Conservation (phyloP, 2,329 filamentous ascomycete genomes). For the Fusarium hainanense region DNA sequence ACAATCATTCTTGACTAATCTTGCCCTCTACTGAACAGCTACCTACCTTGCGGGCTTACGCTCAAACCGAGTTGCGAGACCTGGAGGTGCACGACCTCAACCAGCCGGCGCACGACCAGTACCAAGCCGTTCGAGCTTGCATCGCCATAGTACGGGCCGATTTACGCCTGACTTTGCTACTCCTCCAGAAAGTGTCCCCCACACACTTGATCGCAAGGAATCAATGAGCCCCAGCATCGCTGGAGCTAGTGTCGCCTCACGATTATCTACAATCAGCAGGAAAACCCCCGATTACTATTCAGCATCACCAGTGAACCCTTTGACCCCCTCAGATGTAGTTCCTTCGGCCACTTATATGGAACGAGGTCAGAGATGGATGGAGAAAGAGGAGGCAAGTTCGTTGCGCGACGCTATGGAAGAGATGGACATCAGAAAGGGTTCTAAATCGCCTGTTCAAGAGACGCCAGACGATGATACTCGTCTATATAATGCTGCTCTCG, state of each 20-base stretch:
- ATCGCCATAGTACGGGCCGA: conserved; percentile 47
- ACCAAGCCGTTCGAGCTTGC: conserved; percentile 44
- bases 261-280: conserved; percentile 60
- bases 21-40: conserved; percentile 57
- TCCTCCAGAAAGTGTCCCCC: conserved; percentile 40
- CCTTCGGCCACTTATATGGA: conserved; percentile 78
- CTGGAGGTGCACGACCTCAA: conserved; percentile 76
- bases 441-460: conserved; percentile 42
- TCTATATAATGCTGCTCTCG: conserved; percentile 75
- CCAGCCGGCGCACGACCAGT: conserved; percentile 54
- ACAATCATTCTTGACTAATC: conserved; percentile 34
- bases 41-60: conserved; percentile 78
- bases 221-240: conserved; percentile 55
- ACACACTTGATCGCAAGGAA: conserved; percentile 42
- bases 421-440: conserved; percentile 67
- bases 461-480: conserved; percentile 66
- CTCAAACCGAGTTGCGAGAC: conserved; percentile 72
- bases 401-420: conserved; percentile 79
- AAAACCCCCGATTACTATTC: conserved; percentile 65
- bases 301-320: conserved; percentile 54
- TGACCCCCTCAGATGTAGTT: conserved; percentile 70
- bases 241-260: conserved; percentile 60
- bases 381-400: conserved; percentile 79
- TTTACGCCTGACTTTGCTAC: conserved; percentile 49
- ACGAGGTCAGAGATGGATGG: conserved; percentile 80